A percentile compares a stretch with the other conserved stretches of the same genome.
phyloP scores from a whole-genome alignment of 1,139 yeast species.

The Suhomyces wounanorum region DNA sequence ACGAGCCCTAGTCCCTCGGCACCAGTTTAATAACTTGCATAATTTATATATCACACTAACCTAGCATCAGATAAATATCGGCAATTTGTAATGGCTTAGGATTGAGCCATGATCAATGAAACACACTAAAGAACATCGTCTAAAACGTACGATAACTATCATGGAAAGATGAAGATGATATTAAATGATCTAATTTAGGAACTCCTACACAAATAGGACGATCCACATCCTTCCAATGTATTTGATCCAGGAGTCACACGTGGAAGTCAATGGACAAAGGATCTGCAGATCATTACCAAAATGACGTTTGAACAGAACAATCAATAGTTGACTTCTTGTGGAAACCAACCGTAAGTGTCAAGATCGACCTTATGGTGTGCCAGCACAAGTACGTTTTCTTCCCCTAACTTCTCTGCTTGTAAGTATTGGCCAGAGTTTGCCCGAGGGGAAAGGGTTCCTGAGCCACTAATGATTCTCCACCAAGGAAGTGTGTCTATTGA shows the following conservation, averaged over 20 bases:
- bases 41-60: background rate
- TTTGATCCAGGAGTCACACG: too few species aligned
- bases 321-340: constrained; percentile 41
- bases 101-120: background rate
- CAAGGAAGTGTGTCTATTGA: constrained; percentile 58
- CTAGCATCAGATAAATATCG: background rate
- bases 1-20: constrained; percentile 6
- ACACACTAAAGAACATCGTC: background rate
- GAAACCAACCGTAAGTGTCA: constrained; percentile 67
- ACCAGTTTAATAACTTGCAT: background rate
- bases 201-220: too few species aligned
- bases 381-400: constrained; percentile 53
- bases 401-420: constrained; percentile 50
- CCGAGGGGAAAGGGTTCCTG: constrained; percentile 63
- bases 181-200: too few species aligned
- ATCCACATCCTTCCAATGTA: too few species aligned
- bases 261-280: too few species aligned
- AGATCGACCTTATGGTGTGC: constrained; percentile 44
- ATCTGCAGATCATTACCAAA: too few species aligned
- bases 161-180: too few species aligned
- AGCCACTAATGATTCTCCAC: constrained; percentile 74
- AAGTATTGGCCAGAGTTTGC: constrained; percentile 43
- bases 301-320: background rate
- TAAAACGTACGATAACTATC: too few species aligned
- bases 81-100: background rate